Percentiles rank a stretch among this genome's conserved stretches.
Evolutionary conservation across 129 eudicot genomes (phyloP).

Genomic region (Smallanthus sonchifolius): DNA sequence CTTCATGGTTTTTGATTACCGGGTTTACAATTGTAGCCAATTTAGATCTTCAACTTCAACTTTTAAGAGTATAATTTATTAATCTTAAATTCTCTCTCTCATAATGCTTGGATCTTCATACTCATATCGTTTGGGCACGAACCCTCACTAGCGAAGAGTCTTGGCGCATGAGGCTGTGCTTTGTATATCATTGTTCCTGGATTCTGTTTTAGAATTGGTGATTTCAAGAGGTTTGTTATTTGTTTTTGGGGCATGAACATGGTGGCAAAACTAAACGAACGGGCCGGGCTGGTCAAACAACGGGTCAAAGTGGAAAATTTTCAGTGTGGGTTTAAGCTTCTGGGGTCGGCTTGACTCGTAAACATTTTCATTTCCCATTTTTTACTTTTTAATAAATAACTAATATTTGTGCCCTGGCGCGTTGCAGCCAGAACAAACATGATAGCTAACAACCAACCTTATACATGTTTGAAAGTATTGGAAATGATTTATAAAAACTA

Average conservation of each 20-base stretch:
- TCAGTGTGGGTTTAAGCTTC: too few relatives aligned
- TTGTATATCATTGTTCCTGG: neutral
- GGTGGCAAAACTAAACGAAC: too few relatives aligned
- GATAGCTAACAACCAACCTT: too few relatives aligned
- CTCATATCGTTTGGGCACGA: neutral
- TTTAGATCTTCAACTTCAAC: neutral
- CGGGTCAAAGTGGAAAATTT: too few relatives aligned
- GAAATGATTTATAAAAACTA: too few relatives aligned
- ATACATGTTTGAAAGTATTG: too few relatives aligned
- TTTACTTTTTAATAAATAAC: too few relatives aligned
- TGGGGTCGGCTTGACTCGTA: too few relatives aligned
- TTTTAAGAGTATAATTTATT: slow-evolving; percentile 1
- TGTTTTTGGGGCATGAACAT: neutral
- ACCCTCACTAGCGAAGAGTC: neutral
- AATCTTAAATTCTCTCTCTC: slow-evolving; percentile 6
- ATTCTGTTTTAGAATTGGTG: neutral
- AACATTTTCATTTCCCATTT: too few relatives aligned
- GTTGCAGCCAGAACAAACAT: too few relatives aligned
- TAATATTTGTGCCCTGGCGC: too few relatives aligned
- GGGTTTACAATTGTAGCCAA: slow-evolving; percentile 19
- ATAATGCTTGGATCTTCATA: slow-evolving; percentile 4
- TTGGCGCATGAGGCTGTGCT: neutral
- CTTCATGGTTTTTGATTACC: slow-evolving; percentile 12
- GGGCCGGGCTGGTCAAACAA: too few relatives aligned
- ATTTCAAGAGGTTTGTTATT: neutral